Percentiles rank a stretch among this genome's conserved stretches.
Conservation (phyloP, 108 stramenopile species). For the Fistulifera pelliculosa region DNA sequence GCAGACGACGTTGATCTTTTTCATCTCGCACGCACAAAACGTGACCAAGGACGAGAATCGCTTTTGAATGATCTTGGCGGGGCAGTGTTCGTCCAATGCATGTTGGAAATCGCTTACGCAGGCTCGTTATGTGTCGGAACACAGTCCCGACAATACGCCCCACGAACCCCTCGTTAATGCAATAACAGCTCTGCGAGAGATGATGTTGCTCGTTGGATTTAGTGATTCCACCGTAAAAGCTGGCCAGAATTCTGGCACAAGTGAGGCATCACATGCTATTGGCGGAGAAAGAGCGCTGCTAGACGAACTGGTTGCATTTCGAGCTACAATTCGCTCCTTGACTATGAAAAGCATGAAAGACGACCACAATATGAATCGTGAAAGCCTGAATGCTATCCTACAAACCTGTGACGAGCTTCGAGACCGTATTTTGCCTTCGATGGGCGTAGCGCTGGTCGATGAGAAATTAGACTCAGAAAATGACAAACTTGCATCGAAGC, state of each 20-base stretch:
- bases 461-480: constrained; percentile 1
- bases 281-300: constrained; percentile 19
- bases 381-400: constrained; percentile 18
- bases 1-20: constrained; percentile 36
- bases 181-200: constrained; percentile 14
- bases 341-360: constrained; percentile 29
- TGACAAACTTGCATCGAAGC: not conserved
- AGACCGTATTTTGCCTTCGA: constrained; percentile 37
- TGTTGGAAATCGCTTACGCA: constrained; percentile 33
- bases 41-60: constrained; percentile 18
- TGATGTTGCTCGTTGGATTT: constrained; percentile 52
- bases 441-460: constrained; percentile 66
- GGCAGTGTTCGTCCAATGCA: constrained; percentile 36
- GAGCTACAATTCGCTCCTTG: constrained; percentile 35
- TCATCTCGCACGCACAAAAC: constrained; percentile 7
- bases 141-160: too few species aligned
- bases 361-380: not conserved
- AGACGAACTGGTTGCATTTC: constrained; percentile 52
- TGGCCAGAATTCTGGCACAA: constrained; percentile 15
- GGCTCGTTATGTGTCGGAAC: constrained; percentile 27
- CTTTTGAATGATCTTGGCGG: constrained; percentile 58
- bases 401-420: constrained; percentile 60
- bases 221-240: constrained; percentile 40
- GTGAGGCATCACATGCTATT: constrained; percentile 4
- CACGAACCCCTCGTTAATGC: constrained; percentile 31